Base-by-base conservation (phyloP, 2,329 filamentous ascomycete species). In the Cordyceps pruinosa region DNA sequence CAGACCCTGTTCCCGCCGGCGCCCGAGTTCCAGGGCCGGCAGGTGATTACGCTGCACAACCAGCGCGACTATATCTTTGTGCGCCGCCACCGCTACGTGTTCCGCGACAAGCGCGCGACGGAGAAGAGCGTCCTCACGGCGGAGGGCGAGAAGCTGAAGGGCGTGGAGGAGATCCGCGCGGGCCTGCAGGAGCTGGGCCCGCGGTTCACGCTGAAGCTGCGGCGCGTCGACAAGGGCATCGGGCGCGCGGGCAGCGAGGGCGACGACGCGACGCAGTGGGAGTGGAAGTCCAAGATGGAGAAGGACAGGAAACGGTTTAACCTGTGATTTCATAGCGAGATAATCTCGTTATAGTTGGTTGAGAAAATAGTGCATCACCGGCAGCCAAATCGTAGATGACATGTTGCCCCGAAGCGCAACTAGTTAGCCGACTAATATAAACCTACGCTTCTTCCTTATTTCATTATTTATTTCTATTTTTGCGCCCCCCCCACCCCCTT, bases 31-130 rank as follows among this genome's bases (percentile, higher is more conserved):
- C 80, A 88, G 63, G 93, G 93, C 5, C 79, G 93, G 25, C 92
- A 97, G 67, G 92, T 97, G 1, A 85, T 97, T 9, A 97, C 93
- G 1, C 74, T 97, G 53, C 91, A 97, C 72, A 97, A 97, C 65
- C 92, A 96, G 76, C 87, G 93, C 61, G 93, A 97, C 72, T 97
- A 93, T 72, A 94, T 97, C 65, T 99, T 99, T 70, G 81, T 97
- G 52, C 81, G 94, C 5, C 80, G 92, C 37, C 92, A 97, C 72
- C 81, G 94, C 47, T 99, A 99, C 68, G 82, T 96, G 1, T 97
- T 99, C 75, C 83, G 94, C 15, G 90, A 97, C 59, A 96, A 94
- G 76, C 80, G 87, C 12, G 79, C 84, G 57, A 91, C 87, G 0
- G 94, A 97, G 75, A 97, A 96, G 77, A 87, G 85, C 56, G 89